A percentile compares a stretch with the other conserved stretches of the same genome.
Evolutionary conservation across 495 filamentous ascomycete species (phyloP).

Genomic region (Letharia columbiana): DNA sequence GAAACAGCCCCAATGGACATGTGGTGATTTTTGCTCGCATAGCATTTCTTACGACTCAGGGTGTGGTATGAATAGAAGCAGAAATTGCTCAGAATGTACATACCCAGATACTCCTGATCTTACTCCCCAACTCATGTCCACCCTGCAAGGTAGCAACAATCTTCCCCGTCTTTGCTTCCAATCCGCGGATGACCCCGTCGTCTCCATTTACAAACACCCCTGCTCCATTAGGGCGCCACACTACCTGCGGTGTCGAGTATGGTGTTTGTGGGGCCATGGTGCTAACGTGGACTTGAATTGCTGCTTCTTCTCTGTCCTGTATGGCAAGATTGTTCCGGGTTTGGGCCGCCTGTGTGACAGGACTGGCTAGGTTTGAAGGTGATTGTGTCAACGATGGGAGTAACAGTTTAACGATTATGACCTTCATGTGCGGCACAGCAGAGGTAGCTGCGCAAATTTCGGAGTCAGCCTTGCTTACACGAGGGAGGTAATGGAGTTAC

Average conservation of each 20-base stretch:
- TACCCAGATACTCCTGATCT: constrained; percentile 53
- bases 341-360: constrained; percentile 42
- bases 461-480: neutral
- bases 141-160: constrained; percentile 41
- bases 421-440: constrained; percentile 37
- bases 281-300: constrained; percentile 49
- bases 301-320: constrained; percentile 50
- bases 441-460: neutral
- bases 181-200: constrained; percentile 55
- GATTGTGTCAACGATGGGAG: constrained; percentile 9
- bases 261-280: constrained; percentile 59
- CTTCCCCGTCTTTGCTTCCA: constrained; percentile 56
- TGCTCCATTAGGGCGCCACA: constrained; percentile 55
- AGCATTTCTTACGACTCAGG: neutral
- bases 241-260: constrained; percentile 57
- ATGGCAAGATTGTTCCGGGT: constrained; percentile 40
- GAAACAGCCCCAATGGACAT: neutral
- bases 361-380: constrained; percentile 7
- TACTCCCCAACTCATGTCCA: constrained; percentile 51
- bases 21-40: neutral
- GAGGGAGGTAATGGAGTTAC: too few species aligned
- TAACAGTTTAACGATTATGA: constrained; percentile 53
- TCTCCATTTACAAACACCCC: constrained; percentile 65
- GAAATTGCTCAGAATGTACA: neutral
- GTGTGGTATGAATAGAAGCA: neutral